Base-by-base conservation (phyloP, 805 yeast species). In the Lachancea fermentati region DNA sequence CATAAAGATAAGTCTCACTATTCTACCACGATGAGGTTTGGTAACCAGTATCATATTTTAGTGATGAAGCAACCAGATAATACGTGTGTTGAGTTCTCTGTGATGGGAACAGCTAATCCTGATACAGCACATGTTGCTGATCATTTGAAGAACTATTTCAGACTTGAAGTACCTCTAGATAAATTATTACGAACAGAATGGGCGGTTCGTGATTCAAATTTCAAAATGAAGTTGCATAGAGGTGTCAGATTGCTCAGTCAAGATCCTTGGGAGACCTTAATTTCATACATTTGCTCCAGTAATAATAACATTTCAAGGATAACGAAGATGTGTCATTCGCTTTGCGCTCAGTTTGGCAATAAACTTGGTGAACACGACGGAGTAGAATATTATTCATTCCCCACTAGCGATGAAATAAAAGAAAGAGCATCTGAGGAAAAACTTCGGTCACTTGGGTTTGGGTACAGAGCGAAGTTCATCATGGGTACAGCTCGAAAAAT, bases 221-320 rank as follows among this genome's bases (percentile, higher is more conserved):
- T 79, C 52, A 58, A 57, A 34, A 62, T 58, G 36, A 57, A 56
- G 39, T 39, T 65, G 4, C 47, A 58, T 41, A 68, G 68, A 3
- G 97, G 97, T 0, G 79, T 91, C 14, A 66, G 98, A 22, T 86
- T 91, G 47, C 70, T 93, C 19, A 71, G 89, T 28, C 97, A 93
- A 60, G 96, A 91, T 48, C 97, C 98, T 0, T 93, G 97, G 97
- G 98, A 93, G 51, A 87, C 91, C 32, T 67, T 88, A 33, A 66
- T 91, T 14, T 84, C 93, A 2, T 93, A 91, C 49, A 93, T 93
- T 8, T 93, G 97, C 63, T 86, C 96, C 2, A 81, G 95, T n/a
- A 93, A 93, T 61, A 93, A 93, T 63, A 93, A 93, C 54, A 93
- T 93, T 39, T 87, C 91, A 55, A 71, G 98, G 28, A 93, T 93